These are phyloP conservation scores for Hanseniaspora thailandica DNA, from an alignment of 805 yeast genomes.

Conservation along the genomic window DNA sequence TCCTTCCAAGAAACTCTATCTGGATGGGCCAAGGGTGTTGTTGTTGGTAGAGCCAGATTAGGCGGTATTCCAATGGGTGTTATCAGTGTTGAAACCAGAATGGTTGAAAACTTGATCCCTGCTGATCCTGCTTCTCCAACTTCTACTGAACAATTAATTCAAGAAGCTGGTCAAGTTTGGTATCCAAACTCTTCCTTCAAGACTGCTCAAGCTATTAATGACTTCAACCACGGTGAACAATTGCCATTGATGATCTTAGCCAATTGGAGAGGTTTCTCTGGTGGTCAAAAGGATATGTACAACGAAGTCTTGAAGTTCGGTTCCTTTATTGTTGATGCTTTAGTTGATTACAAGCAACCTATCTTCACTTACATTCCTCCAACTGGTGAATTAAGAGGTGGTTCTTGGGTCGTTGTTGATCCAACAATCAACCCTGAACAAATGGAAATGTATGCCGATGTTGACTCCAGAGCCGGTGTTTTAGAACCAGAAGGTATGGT, in stretches of 20 bases:
- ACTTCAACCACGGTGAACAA: slow-evolving; percentile 96
- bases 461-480: slow-evolving; percentile 92
- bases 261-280: slow-evolving; percentile 99
- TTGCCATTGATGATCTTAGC: slow-evolving; percentile 94
- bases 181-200: slow-evolving; percentile 98
- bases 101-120: slow-evolving; percentile 79
- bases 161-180: slow-evolving; percentile 99
- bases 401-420: slow-evolving; percentile 99
- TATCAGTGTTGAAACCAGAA: slow-evolving; percentile 87
- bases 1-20: slow-evolving; percentile 93
- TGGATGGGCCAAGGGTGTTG: slow-evolving; percentile 99
- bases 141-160: slow-evolving; percentile 73
- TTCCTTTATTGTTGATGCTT: slow-evolving; percentile 91
- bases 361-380: slow-evolving; percentile 96
- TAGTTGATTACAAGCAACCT: slow-evolving; percentile 92
- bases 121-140: slow-evolving; percentile 98
- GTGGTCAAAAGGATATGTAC: slow-evolving; percentile 99
- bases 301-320: slow-evolving; percentile 96
- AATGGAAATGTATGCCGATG: slow-evolving; percentile 99
- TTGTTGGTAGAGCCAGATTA: slow-evolving; percentile 94
- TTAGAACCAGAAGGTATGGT: slow-evolving; percentile 99
- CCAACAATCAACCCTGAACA: slow-evolving; percentile 92
- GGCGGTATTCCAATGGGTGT: slow-evolving; percentile 99
- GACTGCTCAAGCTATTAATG: slow-evolving; percentile 97
- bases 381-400: slow-evolving; percentile 97